phyloP scores from a whole-genome alignment of 441 rosid species.

The Mallotus japonicus region DNA sequence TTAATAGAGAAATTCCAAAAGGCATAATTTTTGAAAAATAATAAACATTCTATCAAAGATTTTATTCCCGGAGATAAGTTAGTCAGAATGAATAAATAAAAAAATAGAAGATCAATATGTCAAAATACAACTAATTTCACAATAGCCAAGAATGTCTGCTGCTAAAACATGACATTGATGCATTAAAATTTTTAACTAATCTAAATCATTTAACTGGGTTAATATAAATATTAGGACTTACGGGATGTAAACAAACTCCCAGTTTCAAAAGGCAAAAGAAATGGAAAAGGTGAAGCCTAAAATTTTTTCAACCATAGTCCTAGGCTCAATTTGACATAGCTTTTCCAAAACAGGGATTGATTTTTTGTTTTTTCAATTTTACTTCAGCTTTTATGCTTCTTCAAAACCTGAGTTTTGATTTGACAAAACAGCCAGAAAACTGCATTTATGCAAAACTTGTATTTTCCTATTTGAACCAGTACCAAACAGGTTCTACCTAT shows the following conservation, averaged over 20 bases:
- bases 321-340: background rate
- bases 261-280: background rate
- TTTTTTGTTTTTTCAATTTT: background rate
- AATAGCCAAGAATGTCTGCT: background rate
- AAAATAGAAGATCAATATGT: slow-evolving; percentile 7
- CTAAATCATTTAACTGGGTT: background rate
- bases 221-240: background rate
- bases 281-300: background rate
- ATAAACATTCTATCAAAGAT: background rate
- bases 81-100: slow-evolving; percentile 1
- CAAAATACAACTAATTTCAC: background rate
- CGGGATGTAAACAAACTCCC: background rate
- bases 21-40: background rate
- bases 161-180: background rate
- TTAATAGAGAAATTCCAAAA: slow-evolving; percentile 1
- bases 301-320: background rate
- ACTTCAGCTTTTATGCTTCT: background rate
- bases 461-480: background rate
- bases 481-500: background rate
- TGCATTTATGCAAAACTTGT: background rate
- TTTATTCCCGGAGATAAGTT: slow-evolving; percentile 11
- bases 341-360: no score
- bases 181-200: background rate
- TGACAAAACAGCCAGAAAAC: background rate
- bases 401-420: background rate